These are phyloP conservation scores for Recurvomyces mirabilis DNA, from an alignment of 495 filamentous ascomycete genomes.

Conservation along the genomic window DNA sequence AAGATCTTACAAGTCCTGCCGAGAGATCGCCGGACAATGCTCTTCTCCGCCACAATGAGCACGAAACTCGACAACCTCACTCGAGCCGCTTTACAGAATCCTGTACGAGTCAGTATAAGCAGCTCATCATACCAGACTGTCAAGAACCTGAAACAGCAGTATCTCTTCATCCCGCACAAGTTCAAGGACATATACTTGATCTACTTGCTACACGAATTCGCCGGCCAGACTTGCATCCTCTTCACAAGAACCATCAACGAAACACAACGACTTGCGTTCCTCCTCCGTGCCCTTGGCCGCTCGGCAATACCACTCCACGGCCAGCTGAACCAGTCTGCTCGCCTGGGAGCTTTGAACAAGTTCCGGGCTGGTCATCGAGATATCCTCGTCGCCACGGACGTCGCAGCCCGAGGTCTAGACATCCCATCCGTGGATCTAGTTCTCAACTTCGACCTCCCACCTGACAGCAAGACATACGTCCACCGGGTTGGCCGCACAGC, in stretches of 20 bases:
- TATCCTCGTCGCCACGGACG: constrained; percentile 91
- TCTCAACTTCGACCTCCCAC: constrained; percentile 74
- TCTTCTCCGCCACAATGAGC: constrained; percentile 90
- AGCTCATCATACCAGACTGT: constrained; percentile 78
- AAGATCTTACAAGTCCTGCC: constrained; percentile 88
- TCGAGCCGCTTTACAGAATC: constrained; percentile 72
- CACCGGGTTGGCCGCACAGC: constrained; percentile 92
- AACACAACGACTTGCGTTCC: constrained; percentile 68
- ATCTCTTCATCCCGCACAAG: constrained; percentile 75
- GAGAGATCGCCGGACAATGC: constrained; percentile 64
- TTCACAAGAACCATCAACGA: constrained; percentile 93
- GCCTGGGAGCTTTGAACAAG: constrained; percentile 76
- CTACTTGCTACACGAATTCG: constrained; percentile 71
- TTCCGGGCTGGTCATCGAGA: constrained; percentile 65
- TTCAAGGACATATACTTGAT: constrained; percentile 88
- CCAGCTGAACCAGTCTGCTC: constrained; percentile 71
- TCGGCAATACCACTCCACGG: constrained; percentile 87
- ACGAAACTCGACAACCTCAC: constrained; percentile 87
- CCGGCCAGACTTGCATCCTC: constrained; percentile 73
- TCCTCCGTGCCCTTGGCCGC: constrained; percentile 70
- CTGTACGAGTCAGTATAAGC: constrained; percentile 63
- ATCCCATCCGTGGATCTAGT: constrained; percentile 86
- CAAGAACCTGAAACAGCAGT: constrained; percentile 68
- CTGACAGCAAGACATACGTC: constrained; percentile 83
- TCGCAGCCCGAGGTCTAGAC: constrained; percentile 88